phyloP scores from a whole-genome alignment of 352 stramenopile genomes.

The Phytophthora melonis region DNA sequence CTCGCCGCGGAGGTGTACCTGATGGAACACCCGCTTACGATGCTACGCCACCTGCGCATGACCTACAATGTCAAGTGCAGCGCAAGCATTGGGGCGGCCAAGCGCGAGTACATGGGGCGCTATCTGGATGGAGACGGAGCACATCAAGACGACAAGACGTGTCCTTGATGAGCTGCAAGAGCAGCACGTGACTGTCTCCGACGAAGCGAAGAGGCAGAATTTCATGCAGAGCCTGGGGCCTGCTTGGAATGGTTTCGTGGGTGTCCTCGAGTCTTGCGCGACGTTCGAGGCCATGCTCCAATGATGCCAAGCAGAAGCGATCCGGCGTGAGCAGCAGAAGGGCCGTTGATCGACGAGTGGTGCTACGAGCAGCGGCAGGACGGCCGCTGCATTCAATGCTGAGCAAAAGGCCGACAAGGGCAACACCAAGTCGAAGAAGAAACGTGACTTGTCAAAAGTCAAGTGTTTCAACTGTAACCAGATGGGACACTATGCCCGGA shows the following conservation, averaged over 20 bases:
- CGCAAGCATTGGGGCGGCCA: background rate
- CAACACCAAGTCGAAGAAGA: background rate
- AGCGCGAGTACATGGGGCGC: background rate
- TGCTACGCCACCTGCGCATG: background rate
- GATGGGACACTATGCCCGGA: background rate
- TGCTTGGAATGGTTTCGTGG: conserved; percentile 18
- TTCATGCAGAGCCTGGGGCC: conserved; percentile 19
- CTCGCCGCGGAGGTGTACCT: background rate
- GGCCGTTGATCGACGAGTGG: background rate
- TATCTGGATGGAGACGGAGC: background rate
- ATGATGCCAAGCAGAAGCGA: conserved; percentile 10
- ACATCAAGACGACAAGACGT: conserved; percentile 17
- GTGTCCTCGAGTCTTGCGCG: background rate
- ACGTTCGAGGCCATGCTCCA: conserved; percentile 13
- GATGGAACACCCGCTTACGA: background rate
- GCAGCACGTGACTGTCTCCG: background rate
- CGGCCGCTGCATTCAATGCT: background rate
- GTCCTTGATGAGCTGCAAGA: conserved; percentile 25
- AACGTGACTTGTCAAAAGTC: background rate
- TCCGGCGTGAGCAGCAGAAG: conserved; percentile 15
- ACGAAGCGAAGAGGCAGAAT: conserved; percentile 15
- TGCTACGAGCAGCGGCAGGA: background rate
- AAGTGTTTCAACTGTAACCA: background rate
- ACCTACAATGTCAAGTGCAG: background rate
- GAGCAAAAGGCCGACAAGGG: background rate